Base-by-base conservation (phyloP, 768 basidiomycete genomes). In the Phlebiopsis gigantea region DNA sequence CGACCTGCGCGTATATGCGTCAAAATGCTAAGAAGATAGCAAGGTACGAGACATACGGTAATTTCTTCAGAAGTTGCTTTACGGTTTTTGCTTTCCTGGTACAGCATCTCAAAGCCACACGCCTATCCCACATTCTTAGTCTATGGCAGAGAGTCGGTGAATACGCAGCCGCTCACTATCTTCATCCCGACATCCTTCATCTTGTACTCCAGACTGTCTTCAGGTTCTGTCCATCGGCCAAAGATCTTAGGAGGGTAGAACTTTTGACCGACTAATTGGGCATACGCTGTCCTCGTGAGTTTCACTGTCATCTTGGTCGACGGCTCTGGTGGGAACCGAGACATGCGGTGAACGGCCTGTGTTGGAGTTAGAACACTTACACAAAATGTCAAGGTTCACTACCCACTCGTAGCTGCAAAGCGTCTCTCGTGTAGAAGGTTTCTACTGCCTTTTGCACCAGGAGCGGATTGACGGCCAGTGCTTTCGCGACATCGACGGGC, bases 51-150 rank as follows among this genome's bases (percentile, higher is more conserved):
- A 39, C 50, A 31, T 24, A 51, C 50, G 9, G 50, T 41, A 19
- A 51, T 41, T 5, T n/a, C 50, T 5, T 41, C 50, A 39, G 31
- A 14, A 12, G 50, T 17, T 1, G 30, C n/a, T 30, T 51, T 51
- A 21, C 50, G 50, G 14, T 51, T 51, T 21, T 88, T 87, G 57
- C 82, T 87, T 67, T 93, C 93, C 67, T 90, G 86, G 68, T 90
- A 98, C 41, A 97, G 79, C 79, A 98, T 99, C 74, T 99, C 97
- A 60, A 98, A 98, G 1, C 97, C 97, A 60, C 92, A 92, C 1
- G 93, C 86, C 88, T 95, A 49, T 2, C 15, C 65, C n/a, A 7
- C 45, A 19, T 12, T 25, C 22, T 41, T 44, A 47, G 12, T 21
- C 15, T 24, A 47, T 22, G 39, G 29, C 6, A 28, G 45, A 4